A percentile compares a stretch with the other conserved stretches of the same genome.
These are phyloP conservation scores for Paraphoma sp. DNA, from an alignment of 2,329 filamentous ascomycete species.

Conservation along the genomic window DNA sequence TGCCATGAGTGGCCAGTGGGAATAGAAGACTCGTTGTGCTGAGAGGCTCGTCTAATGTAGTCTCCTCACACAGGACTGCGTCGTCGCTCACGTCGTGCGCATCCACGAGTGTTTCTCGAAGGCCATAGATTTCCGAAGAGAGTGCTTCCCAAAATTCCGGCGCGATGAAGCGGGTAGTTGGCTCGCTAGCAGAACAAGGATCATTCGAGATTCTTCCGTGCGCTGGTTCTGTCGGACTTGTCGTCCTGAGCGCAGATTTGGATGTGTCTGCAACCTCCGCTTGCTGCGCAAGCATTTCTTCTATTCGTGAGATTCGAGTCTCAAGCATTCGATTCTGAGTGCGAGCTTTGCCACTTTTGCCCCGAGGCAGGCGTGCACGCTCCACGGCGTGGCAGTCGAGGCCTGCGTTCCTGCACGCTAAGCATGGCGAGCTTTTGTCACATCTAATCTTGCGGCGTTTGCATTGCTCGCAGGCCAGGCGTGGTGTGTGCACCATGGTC, in stretches of 20 bases:
- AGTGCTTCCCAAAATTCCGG: slow-evolving; percentile 17
- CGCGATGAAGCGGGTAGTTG: slow-evolving; percentile 3
- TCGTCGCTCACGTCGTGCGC: background rate
- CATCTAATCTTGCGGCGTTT: slow-evolving; percentile 15
- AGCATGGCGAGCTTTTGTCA: slow-evolving; percentile 16
- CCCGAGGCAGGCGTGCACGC: slow-evolving; percentile 16
- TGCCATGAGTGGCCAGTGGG: background rate
- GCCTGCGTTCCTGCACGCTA: slow-evolving; percentile 9
- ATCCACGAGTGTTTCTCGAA: slow-evolving; percentile 9
- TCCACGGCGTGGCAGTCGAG: slow-evolving; percentile 12
- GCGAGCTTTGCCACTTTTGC: slow-evolving; percentile 9
- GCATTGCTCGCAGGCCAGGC: slow-evolving; percentile 15
- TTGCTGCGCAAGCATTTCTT: background rate
- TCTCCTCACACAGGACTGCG: background rate
- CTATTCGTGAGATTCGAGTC: slow-evolving; percentile 1
- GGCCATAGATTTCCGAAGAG: slow-evolving; percentile 8
- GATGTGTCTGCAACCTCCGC: background rate
- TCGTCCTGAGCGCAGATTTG: background rate
- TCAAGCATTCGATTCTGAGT: background rate
- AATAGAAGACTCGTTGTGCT: no score
- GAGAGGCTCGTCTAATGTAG: no score
- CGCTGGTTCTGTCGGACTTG: no score
- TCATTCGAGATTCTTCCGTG: background rate
- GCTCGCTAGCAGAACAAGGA: no score
- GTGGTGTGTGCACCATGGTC: slow-evolving; percentile 8